Base-by-base conservation (phyloP, 345 rosid genomes). In the Luvunga scandens region DNA sequence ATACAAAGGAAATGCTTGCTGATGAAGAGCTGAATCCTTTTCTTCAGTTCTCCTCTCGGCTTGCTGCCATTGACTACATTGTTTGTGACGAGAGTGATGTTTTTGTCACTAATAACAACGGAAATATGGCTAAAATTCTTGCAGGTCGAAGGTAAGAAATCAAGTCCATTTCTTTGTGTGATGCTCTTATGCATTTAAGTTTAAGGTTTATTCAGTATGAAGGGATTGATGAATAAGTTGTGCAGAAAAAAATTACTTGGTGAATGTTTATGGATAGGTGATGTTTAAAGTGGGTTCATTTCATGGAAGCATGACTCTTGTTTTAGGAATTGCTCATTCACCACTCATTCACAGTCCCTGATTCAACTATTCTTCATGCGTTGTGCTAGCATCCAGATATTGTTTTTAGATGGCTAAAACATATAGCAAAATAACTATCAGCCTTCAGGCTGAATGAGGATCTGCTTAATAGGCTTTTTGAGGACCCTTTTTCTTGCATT, bases 111-210 rank as follows among this genome's bases (percentile, higher is more conserved):
- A 97, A 94, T 64, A 97, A 97, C 74, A 97, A 97, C 62, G 99
- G 98, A 83, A 97, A 97, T 71, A 97, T 97, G 99, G 99, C 98
- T 80, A 97, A 93, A 89, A 93, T 93, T 84, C 98, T 97, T 75
- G 96, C 99, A 10, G 99, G 99, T 72, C 83, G 94, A 89, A 97
- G 99, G 99, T 97, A 80, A 90, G 89, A 73, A 73, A 21, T 68
- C 57, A 66, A 69, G 27, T 78, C 59, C 45, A 50, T 72, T 59
- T 62, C 27, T 72, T 55, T 66, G 25, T 45, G 10, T 69, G 36
- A 25, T 21, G 64, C 9, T 53, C 38, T 55, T 21, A 55, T 55
- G 63, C 64, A 19, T 69, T 8, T 62, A 21, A 12, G 9, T 62
- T 7, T 66, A 8, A 6, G n/a, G n/a, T 50, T 63, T 61, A 2